Percentiles rank a stretch among this genome's conserved stretches.
Conservation (phyloP, 2,329 filamentous ascomycete genomes). For the Bipolaris sorokiniana region DNA sequence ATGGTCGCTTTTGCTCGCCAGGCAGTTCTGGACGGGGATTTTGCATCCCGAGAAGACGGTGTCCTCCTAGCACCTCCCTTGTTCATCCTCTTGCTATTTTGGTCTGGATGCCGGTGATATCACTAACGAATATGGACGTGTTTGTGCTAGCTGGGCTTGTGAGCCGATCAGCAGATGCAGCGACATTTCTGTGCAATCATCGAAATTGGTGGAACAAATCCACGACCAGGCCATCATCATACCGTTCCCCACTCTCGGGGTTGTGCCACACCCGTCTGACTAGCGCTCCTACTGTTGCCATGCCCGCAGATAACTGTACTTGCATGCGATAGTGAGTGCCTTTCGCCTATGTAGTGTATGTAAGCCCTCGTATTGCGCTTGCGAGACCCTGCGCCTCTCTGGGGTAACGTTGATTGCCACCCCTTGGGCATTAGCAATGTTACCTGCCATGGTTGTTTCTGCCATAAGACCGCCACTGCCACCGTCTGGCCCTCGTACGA, state of each 20-base stretch:
- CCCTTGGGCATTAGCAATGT: background rate
- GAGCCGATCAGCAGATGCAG: background rate
- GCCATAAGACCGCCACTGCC: background rate
- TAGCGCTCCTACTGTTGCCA: slow-evolving; percentile 8
- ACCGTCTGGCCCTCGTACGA: background rate
- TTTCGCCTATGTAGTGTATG: background rate
- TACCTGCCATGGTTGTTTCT: background rate
- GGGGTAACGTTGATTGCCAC: background rate
- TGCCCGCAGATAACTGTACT: slow-evolving; percentile 4
- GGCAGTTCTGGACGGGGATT: background rate
- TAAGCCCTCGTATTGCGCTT: slow-evolving; percentile 5
- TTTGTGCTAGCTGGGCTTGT: background rate
- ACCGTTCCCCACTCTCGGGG: slow-evolving; percentile 6
- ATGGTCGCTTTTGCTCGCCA: background rate
- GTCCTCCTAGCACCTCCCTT: background rate
- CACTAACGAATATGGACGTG: background rate
- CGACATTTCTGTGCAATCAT: background rate
- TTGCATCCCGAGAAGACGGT: background rate
- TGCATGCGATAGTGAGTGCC: background rate
- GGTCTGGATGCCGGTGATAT: background rate
- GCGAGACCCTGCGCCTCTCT: background rate
- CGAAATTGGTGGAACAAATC: background rate
- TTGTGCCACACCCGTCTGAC: slow-evolving; percentile 7
- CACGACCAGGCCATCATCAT: background rate
- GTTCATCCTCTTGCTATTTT: background rate